Conservation (phyloP, 148 eudicot species). For the Agrostemma githago region DNA sequence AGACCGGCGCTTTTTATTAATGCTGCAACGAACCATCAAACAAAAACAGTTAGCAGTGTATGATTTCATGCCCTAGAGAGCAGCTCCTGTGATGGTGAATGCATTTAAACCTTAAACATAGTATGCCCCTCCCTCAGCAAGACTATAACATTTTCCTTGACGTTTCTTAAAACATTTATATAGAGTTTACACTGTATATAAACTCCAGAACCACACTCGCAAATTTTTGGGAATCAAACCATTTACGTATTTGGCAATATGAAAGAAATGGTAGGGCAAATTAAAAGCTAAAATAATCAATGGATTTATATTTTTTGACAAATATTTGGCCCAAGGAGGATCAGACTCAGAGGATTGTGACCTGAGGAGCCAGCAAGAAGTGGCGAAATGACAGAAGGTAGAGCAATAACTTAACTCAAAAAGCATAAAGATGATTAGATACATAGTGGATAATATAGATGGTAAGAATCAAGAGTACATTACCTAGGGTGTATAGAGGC, state of each 20-base stretch:
- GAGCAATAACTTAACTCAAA: not conserved
- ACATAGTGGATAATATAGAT: not conserved
- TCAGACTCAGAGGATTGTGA: not conserved
- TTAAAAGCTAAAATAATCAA: not conserved
- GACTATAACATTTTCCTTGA: not conserved
- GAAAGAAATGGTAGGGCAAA: not conserved
- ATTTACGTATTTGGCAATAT: not conserved
- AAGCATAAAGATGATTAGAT: constrained; percentile 2
- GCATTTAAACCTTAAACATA: not conserved
- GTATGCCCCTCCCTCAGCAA: not conserved
- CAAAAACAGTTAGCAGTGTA: constrained; percentile 4
- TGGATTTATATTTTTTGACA: not conserved
- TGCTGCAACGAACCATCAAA: constrained; percentile 42
- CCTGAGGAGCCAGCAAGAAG: not conserved
- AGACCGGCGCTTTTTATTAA: constrained; percentile 77
- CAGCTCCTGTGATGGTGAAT: not conserved
- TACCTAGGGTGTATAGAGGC: constrained; percentile 91
- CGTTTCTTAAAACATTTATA: not conserved
- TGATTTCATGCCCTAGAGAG: not conserved
- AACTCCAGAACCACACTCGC: not conserved
- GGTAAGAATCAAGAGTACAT: constrained; percentile 14
- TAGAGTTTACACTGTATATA: not conserved
- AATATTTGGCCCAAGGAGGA: not conserved
- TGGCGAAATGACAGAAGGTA: not conserved
- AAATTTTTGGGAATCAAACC: not conserved